Evolutionary conservation across 1,284 basidiomycete species (phyloP), one percentile per base, ranked within the genome.

Genomic region (Microbotryum violaceum): DNA sequence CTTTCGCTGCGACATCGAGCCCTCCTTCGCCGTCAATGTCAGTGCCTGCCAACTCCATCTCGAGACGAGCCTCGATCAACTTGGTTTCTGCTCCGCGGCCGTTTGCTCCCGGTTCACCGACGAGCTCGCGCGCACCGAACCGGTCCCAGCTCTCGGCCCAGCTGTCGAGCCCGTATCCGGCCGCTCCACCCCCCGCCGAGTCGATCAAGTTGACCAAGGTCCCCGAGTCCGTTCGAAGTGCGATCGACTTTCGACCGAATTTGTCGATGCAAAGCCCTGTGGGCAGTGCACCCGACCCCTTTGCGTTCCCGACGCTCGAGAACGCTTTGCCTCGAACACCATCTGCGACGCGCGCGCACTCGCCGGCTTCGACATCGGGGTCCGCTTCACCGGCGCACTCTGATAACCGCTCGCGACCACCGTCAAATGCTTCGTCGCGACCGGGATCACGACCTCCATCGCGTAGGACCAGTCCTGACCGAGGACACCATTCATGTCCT

Each of bases 201-300:
- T 56, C 64, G 27, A 68, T 68, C 67, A 68, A 68, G 57, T 61
- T 68, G 8, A 64, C 66, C 37, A 66, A 66, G 31, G 67, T 68
- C 6, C 67, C 67, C 18, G 67, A 68, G 25, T 60, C 67, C 16
- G 67, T 68, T 1, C 57, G 67, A 4, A 66, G 62, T 12, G 67
- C 67, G 5, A 51, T 68, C 56, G 67, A 68, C 23, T 64, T 68
- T n/a, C 64, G 67, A 21, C 62, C 62, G 5, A 37, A 29, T 9
- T 7, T 53, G 8, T 57, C 51, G 7, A 54, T 37, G 8, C 37
- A 42, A 6, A 42, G 16, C 37, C 37, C 37, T 16, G 37, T 42
- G 14, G 37, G 37, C 16, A 42, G 37, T 16, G 37, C 37, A 42
- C 12, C 37, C 37, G 37, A 42, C 37, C 14, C 3, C 0, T 18